phyloP scores from a whole-genome alignment of 768 basidiomycete genomes.

The Coprinopsis cinerea region DNA sequence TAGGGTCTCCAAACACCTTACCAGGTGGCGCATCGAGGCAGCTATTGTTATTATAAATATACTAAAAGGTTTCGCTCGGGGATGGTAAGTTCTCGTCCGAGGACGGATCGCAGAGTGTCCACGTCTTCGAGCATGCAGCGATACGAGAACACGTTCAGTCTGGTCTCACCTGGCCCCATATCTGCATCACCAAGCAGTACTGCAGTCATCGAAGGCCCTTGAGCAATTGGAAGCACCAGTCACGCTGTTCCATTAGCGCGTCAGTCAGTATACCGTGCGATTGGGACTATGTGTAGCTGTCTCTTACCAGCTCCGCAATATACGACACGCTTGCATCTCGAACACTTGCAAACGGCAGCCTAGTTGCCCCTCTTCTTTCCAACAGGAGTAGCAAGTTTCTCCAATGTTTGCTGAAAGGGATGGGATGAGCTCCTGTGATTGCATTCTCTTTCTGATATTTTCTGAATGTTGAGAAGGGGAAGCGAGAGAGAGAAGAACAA shows the following conservation, averaged over 20 bases:
- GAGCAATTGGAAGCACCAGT: conserved; percentile 25
- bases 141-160: conserved; percentile 13
- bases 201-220: conserved; percentile 11
- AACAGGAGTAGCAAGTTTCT: not conserved
- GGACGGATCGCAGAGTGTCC: conserved; percentile 3
- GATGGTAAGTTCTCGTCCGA: conserved; percentile 15
- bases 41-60: too few species aligned
- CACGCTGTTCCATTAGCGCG: conserved; percentile 19
- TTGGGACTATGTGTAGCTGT: too few species aligned
- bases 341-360: not conserved
- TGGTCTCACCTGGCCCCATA: conserved; percentile 9
- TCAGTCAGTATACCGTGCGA: not conserved
- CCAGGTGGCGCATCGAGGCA: conserved; percentile 27
- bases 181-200: conserved; percentile 11
- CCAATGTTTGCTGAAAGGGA: not conserved
- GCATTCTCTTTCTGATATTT: not conserved
- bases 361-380: not conserved
- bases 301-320: not conserved
- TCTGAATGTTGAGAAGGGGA: too few species aligned
- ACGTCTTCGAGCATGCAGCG: conserved; percentile 12
- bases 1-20: conserved; percentile 15
- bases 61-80: conserved; percentile 22
- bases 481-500: too few species aligned
- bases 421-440: not conserved
- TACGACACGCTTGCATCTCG: not conserved